These are phyloP conservation scores for Rhodosporidiobolus odoratus DNA, from an alignment of 768 basidiomycete genomes.

Conservation along the genomic window DNA sequence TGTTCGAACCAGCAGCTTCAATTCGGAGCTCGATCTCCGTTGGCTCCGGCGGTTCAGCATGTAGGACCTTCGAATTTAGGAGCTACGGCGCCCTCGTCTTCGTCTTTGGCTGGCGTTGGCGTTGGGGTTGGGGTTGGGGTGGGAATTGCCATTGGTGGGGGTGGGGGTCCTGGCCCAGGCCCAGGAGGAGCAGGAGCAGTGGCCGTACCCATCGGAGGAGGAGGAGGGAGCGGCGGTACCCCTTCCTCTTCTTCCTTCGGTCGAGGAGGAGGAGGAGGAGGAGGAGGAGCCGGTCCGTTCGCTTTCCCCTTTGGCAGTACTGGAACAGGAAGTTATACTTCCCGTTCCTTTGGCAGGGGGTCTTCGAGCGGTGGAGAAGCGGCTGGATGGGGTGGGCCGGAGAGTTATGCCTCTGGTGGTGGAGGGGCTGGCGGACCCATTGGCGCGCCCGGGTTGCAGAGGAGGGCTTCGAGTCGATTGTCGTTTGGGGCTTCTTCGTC, in stretches of 20 bases:
- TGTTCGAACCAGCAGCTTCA: not conserved
- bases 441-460: not conserved
- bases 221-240: not conserved
- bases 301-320: not conserved
- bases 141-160: not conserved
- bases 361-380: not conserved
- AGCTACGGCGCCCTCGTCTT: conserved; percentile 15
- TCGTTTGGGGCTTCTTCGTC: not conserved
- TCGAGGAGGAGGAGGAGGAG: too few relatives aligned
- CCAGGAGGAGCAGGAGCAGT: too few relatives aligned
- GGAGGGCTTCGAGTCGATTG: not conserved
- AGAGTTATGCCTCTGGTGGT: not conserved
- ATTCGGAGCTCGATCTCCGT: conserved; percentile 3
- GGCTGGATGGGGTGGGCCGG: too few relatives aligned
- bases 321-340: conserved; percentile 1
- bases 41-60: conserved; percentile 13
- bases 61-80: conserved; percentile 12
- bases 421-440: not conserved
- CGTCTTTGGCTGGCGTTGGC: not conserved
- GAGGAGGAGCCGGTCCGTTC: not conserved
- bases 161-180: too few relatives aligned
- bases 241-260: not conserved
- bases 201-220: not conserved
- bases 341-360: not conserved
- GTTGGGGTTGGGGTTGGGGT: not conserved